These are phyloP conservation scores for Trebouxia sp. DNA, from an alignment of 139 green algal species.

Conservation along the genomic window DNA sequence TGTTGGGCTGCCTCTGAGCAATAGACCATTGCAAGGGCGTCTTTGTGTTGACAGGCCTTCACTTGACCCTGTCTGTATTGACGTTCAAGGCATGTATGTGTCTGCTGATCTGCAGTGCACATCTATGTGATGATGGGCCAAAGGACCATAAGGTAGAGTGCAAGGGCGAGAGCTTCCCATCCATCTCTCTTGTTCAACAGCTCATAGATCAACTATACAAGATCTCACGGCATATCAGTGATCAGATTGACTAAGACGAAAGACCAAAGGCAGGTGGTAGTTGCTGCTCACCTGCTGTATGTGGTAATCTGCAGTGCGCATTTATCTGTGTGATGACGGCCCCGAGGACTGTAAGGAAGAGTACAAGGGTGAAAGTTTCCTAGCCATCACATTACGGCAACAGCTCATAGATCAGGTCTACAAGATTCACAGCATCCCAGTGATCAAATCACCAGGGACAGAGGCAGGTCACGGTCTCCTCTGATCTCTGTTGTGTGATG, in stretches of 20 bases:
- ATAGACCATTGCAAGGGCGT: too few relatives aligned
- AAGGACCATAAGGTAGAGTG: background rate
- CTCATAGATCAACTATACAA: background rate
- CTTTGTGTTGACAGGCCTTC: too few relatives aligned
- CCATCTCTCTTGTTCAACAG: background rate
- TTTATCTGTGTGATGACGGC: conserved; percentile 7
- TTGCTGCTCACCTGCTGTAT: too few relatives aligned
- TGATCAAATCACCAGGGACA: too few relatives aligned
- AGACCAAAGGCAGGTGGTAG: too few relatives aligned
- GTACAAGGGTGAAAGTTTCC: background rate
- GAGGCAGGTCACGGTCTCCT: too few relatives aligned
- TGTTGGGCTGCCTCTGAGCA: too few relatives aligned
- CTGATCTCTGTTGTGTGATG: too few relatives aligned
- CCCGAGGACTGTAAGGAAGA: background rate
- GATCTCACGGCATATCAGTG: too few relatives aligned
- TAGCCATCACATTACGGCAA: background rate
- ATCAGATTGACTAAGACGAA: too few relatives aligned
- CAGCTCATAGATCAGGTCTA: background rate
- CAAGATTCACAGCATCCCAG: too few relatives aligned
- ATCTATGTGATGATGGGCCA: background rate
- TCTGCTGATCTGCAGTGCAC: conserved; percentile 6
- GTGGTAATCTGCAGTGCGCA: background rate
- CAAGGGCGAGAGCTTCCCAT: background rate
- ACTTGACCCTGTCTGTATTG: too few relatives aligned
- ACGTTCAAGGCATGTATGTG: background rate